A percentile compares a stretch with the other conserved stretches of the same genome.
These are phyloP conservation scores for Actinidia arguta DNA, from an alignment of 179 eudicot species.

Conservation along the genomic window DNA sequence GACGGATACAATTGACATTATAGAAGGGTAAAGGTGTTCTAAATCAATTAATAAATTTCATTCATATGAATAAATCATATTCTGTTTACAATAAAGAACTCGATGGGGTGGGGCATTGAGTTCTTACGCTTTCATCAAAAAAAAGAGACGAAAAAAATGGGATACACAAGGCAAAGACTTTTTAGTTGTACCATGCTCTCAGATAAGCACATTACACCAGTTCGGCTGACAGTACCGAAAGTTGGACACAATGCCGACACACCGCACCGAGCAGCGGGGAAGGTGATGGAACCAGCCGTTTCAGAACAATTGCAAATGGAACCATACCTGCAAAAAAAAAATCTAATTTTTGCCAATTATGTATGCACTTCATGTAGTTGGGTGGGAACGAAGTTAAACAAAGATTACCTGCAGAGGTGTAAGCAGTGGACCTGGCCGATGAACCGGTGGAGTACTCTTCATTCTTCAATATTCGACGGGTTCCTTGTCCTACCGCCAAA, in stretches of 20 bases:
- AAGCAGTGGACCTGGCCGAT: constrained; percentile 93
- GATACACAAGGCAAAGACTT: not conserved
- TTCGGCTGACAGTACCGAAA: constrained; percentile 87
- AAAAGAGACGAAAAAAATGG: not conserved
- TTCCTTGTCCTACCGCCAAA: constrained; percentile 97
- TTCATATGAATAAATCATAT: too few relatives aligned
- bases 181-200: constrained; percentile 73
- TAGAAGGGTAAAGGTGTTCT: not conserved
- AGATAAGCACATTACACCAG: constrained; percentile 93
- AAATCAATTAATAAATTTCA: too few relatives aligned
- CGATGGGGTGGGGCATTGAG: too few relatives aligned
- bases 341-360: too few relatives aligned
- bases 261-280: constrained; percentile 94
- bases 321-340: constrained; percentile 61
- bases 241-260: constrained; percentile 90
- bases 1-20: not conserved
- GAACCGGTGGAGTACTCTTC: constrained; percentile 88
- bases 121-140: too few relatives aligned
- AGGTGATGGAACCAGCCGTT: constrained; percentile 91
- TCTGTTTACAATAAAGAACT: too few relatives aligned
- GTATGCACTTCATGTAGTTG: too few relatives aligned
- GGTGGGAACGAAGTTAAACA: not conserved
- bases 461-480: constrained; percentile 98
- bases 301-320: constrained; percentile 95
- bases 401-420: constrained; percentile 85